Base-by-base conservation (phyloP, 805 yeast genomes). In the Grigorovia humatica region DNA sequence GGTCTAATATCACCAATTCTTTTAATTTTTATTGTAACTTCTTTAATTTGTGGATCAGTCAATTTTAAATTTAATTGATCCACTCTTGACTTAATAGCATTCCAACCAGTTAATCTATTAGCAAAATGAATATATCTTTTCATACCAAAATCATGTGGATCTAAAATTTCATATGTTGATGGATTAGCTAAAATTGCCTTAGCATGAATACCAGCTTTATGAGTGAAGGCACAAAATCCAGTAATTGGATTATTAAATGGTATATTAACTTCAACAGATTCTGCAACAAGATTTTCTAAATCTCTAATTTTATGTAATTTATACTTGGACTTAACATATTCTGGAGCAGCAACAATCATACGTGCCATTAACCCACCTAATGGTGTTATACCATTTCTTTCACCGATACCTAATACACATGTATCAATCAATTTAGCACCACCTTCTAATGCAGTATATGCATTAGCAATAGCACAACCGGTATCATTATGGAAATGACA, bases 401-500 rank as follows among this genome's bases (percentile, higher is more conserved):
- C 99, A 72, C 99, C 99, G 57, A 91, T 93, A 63, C 99, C 99
- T 62, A 91, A 79, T n/a, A 91, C 98, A 15, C 96, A 86, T 43
- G 88, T 96, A 72, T 91, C 99, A 58, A 91, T 88, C 63, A 90
- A 80, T 65, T 81, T 81, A 59, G 99, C 99, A 64, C 99, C 99
- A 48, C 89, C 99, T 73, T 91, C 99, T 63, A 91, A 77, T 9
- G 98, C 98, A 51, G 97, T 87, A 78, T 93, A 93, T 42, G 99
- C 96, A 69, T 91, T 91, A 57, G 98, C 97, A 73, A 91, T 89
- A 59, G 99, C 96, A 75, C 98, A 91, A 57, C 99, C 99, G 30
- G 99, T 91, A 71, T 91, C 99, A 68, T 91, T 88, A 74, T 91
- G 99, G 86, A 91, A 93, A 72, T 91, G 99, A 70, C 96, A 88